Conservation (phyloP, 2,329 filamentous ascomycete species). For the Arthroderma sp. region DNA sequence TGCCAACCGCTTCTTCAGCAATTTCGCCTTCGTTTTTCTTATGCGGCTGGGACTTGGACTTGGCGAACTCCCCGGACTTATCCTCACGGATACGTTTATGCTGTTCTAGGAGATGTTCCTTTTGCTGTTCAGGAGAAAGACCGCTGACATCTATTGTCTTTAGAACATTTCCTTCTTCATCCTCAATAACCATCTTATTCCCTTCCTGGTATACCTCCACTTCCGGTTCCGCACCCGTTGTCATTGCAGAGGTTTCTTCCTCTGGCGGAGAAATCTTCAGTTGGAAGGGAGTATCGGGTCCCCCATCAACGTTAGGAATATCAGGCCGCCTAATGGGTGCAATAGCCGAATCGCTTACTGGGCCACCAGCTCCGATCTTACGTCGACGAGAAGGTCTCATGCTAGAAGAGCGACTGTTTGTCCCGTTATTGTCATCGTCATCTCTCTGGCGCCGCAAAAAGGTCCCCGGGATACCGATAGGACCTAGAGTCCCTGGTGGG, state of each 20-base stretch:
- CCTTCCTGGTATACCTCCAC: slow-evolving; percentile 62
- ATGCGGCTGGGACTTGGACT: slow-evolving; percentile 32
- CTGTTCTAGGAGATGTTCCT: slow-evolving; percentile 28
- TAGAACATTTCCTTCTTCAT: slow-evolving; percentile 75
- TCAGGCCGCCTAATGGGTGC: slow-evolving; percentile 43
- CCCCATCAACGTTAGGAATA: slow-evolving; percentile 4
- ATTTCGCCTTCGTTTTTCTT: slow-evolving; percentile 34
- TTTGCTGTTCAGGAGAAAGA: slow-evolving; percentile 13
- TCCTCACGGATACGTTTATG: slow-evolving; percentile 43
- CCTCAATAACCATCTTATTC: slow-evolving; percentile 64
- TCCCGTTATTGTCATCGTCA: slow-evolving; percentile 53
- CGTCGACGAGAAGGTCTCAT: slow-evolving; percentile 42
- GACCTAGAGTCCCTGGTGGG: slow-evolving; percentile 58
- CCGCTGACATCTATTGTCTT: slow-evolving; percentile 43
- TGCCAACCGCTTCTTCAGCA: slow-evolving; percentile 24
- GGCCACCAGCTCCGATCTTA: slow-evolving; percentile 64
- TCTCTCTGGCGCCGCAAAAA: slow-evolving; percentile 69
- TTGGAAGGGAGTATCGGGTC: slow-evolving; percentile 10
- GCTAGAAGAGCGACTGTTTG: slow-evolving; percentile 44
- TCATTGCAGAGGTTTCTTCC: slow-evolving; percentile 3
- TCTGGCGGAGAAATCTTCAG: slow-evolving; percentile 12
- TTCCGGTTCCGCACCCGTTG: slow-evolving; percentile 9
- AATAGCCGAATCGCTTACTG: slow-evolving; percentile 81
- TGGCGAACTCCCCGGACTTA: slow-evolving; percentile 30
- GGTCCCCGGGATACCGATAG: slow-evolving; percentile 56